Evolutionary conservation across 2,329 filamentous ascomycete genomes (phyloP).

Genomic region (Penicillium expansum): DNA sequence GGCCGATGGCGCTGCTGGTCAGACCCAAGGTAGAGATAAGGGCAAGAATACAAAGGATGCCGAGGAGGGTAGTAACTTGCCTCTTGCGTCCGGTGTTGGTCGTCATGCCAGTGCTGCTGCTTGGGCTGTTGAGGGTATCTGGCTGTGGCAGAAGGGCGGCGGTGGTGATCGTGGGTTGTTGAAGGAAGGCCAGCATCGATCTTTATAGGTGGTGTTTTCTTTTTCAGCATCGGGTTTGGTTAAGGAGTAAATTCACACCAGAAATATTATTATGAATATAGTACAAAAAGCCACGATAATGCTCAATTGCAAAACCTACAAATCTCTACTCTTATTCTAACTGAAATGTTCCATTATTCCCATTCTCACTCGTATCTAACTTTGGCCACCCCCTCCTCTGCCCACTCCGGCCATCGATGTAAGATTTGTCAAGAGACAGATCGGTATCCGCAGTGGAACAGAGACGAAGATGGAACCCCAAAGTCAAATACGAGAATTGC

Average conservation of each 20-base stretch:
- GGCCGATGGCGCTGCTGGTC: constrained; percentile 60
- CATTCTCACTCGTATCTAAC: constrained; percentile 8
- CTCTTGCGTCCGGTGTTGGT: constrained; percentile 32
- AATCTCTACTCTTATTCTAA: not conserved
- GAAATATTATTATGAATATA: not conserved
- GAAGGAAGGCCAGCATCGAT: constrained; percentile 34
- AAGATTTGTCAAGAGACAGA: constrained; percentile 21
- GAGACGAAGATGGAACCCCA: constrained; percentile 11
- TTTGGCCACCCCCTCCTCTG: constrained; percentile 6
- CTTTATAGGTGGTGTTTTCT: constrained; percentile 15
- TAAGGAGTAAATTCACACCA: not conserved
- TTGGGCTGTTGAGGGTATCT: constrained; percentile 85
- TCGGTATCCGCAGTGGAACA: constrained; percentile 15
- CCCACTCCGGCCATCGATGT: constrained; percentile 16
- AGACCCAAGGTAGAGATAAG: constrained; percentile 10
- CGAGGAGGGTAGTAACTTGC: not conserved
- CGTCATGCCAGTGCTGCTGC: constrained; percentile 75
- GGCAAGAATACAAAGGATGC: constrained; percentile 1
- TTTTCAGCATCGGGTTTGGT: not conserved
- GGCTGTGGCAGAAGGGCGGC: constrained; percentile 76
- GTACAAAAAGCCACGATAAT: not conserved
- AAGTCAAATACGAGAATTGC: constrained; percentile 13
- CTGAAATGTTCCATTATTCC: constrained; percentile 21
- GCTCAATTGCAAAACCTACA: not conserved
- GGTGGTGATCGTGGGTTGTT: constrained; percentile 45